Base-by-base conservation (phyloP, 2,329 filamentous ascomycete genomes). In the Aureobasidium musti region DNA sequence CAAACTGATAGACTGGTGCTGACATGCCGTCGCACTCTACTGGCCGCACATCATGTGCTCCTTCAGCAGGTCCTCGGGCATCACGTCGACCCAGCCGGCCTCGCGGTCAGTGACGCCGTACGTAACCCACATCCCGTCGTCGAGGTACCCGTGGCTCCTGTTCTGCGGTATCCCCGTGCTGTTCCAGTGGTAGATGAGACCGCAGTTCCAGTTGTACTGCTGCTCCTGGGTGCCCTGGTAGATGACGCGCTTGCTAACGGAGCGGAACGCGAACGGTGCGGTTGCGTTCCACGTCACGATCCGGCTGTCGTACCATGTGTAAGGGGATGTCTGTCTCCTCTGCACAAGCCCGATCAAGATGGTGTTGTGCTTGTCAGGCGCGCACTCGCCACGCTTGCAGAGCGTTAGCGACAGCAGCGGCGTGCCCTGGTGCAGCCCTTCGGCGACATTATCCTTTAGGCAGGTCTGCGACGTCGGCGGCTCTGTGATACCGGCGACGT, bases 191-290 rank as follows among this genome's bases (percentile, higher is more conserved):
- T 49, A 49, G 45, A 49, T 26, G 13, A 49, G 45, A 11, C 45
- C 45, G 21, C 45, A 49, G 21, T 49, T 49, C 45, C 45, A 26
- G 21, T 49, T 49, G 21, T 49, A 49, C 45, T 49, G 45, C 45
- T 49, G 45, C 45, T 49, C 45, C 21, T 49, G 45, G 45, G 45
- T 49, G 3, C 45, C 45, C 45, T 49, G 45, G 21, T 49, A 49
- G 21, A 49, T 26, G 45, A 49, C 21, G n/a, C 45, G 45, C 45
- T 49, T 49, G 45, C 45, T 49, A 21, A 49, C 45, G 13, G 45
- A 26, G 45, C 45, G 45, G 21, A 49, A 49, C 21, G 45, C 45
- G 45, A 49, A 49, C 21, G 45, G 45, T 2, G 45, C 45, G 10
- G 45, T 49, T 1, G 45, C 45, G 21, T 26, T 26, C 45, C 45